Evolutionary conservation across 352 stramenopile species (phyloP), one percentile per base, ranked within the genome.

Genomic region (Sclerospora graminicola): DNA sequence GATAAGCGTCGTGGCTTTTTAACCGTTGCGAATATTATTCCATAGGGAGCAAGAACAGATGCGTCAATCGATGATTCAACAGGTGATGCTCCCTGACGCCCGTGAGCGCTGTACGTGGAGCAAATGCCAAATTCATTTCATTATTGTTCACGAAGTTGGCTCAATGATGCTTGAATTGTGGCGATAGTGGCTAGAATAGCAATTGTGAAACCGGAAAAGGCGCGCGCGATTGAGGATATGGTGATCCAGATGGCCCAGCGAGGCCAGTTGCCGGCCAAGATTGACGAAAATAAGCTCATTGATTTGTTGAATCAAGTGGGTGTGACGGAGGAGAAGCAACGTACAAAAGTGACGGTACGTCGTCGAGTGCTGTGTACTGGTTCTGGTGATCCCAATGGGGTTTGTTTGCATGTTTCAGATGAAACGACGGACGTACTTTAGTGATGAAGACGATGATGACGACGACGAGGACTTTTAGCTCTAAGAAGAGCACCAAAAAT

Each of bases 171-270:
- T 15, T 24, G 8, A 2, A 13, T 29, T 33, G 7, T 9, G 15
- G 0, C 33, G 38, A 2, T 18, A 92, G 81, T 92, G 41, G 79
- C 74, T 36, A 77, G 78, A 78, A 85, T 92, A 78, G 70, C 75
- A 30, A 92, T 92, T 41, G 81, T 92, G 8, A 92, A 92, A 69
- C 78, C 81, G 1, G 78, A 92, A 50, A 92, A 92, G 59, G 75
- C 81, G 15, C 74, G 75, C 10, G 76, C 72, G 16, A 84, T 92
- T 33, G 81, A 89, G 58, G 81, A 89, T 38, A 84, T 86, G 74
- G 64, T 92, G 27, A 75, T 89, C 26, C 69, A 90, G 58, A 89
- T 92, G 81, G 81, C 81, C 19, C 81, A 89, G 57, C 66, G 74
- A n/a, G 81, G 81, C 11, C 77, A 92, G 48, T 48, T 92, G 33